These are phyloP conservation scores for Tetracladium marchalianum DNA, from an alignment of 495 filamentous ascomycete genomes.

Conservation along the genomic window DNA sequence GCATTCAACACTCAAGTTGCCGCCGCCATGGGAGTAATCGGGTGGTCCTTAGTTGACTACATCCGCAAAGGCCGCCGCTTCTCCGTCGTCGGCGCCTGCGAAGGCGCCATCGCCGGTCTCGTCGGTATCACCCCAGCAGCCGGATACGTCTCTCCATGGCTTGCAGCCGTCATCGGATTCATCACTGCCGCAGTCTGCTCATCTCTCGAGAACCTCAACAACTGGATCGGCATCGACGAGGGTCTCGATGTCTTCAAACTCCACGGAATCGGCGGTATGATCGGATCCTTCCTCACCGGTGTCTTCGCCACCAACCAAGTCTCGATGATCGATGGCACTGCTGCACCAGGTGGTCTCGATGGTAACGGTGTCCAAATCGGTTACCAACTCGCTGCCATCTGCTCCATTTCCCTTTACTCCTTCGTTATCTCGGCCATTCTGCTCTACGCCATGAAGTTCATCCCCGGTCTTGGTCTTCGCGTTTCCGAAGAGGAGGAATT, in stretches of 20 bases:
- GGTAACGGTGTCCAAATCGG: slow-evolving; percentile 49
- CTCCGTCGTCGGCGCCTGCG: slow-evolving; percentile 49
- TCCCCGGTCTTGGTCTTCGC: slow-evolving; percentile 47
- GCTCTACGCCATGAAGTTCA: slow-evolving; percentile 45
- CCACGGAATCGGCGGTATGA: slow-evolving; percentile 51
- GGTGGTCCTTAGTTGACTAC: slow-evolving; percentile 51
- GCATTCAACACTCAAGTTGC: slow-evolving; percentile 55
- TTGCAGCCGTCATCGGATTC: slow-evolving; percentile 48
- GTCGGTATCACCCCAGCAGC: slow-evolving; percentile 57
- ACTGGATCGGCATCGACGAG: slow-evolving; percentile 50
- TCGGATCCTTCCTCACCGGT: slow-evolving; percentile 51
- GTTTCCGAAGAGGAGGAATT: slow-evolving; percentile 47
- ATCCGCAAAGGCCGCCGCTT: slow-evolving; percentile 43
- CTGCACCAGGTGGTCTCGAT: slow-evolving; percentile 42
- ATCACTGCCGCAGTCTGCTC: slow-evolving; percentile 44
- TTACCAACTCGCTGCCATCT: slow-evolving; percentile 49
- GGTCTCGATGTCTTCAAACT: slow-evolving; percentile 56
- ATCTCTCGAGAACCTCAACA: slow-evolving; percentile 39
- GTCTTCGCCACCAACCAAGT: slow-evolving; percentile 39
- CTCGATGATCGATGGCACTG: slow-evolving; percentile 35
- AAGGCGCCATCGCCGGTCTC: slow-evolving; percentile 53
- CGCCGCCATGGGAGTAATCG: slow-evolving; percentile 44
- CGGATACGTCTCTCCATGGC: slow-evolving; percentile 48
- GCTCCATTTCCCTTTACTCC: slow-evolving; percentile 44
- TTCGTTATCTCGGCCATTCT: slow-evolving; percentile 44